Conservation (phyloP, 1,284 basidiomycete genomes). For the Pseudozyma flocculosa region DNA sequence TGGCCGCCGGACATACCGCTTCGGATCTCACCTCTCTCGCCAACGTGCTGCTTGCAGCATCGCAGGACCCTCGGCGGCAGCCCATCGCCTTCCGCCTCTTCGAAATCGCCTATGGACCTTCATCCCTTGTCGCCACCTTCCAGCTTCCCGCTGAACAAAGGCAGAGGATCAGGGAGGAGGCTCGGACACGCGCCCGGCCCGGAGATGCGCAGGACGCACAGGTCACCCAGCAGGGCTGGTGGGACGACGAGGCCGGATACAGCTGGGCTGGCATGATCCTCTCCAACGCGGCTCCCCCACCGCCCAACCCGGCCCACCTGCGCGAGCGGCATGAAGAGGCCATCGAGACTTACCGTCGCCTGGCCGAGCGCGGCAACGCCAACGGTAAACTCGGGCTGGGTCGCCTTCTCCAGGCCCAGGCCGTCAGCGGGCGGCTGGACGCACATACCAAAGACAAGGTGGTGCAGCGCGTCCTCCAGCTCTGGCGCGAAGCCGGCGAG, state of each 20-base stretch:
- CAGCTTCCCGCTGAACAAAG: not conserved
- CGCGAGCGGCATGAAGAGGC: slow-evolving; percentile 24
- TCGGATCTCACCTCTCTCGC: slow-evolving; percentile 19
- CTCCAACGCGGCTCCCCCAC: slow-evolving; percentile 27
- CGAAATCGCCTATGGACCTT: slow-evolving; percentile 13
- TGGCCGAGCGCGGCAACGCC: slow-evolving; percentile 38
- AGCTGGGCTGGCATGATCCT: slow-evolving; percentile 49
- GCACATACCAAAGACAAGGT: slow-evolving; percentile 14
- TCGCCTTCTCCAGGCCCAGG: slow-evolving; percentile 30
- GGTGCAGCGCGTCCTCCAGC: slow-evolving; percentile 21
- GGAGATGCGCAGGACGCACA: not conserved
- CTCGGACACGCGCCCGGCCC: not conserved
- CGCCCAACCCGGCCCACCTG: slow-evolving; percentile 8
- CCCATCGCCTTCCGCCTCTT: slow-evolving; percentile 33
- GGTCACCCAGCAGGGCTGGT: slow-evolving; percentile 1
- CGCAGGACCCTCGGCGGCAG: slow-evolving; percentile 28
- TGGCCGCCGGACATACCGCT: slow-evolving; percentile 5
- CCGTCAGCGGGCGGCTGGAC: slow-evolving; percentile 13
- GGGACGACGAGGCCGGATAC: slow-evolving; percentile 43
- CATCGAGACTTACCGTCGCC: slow-evolving; percentile 26
- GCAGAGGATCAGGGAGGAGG: not conserved
- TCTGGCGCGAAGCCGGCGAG: slow-evolving; percentile 40
- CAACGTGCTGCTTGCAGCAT: slow-evolving; percentile 15
- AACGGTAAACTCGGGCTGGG: slow-evolving; percentile 39
- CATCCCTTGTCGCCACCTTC: not conserved